Evolutionary conservation across 345 rosid genomes (phyloP).

Genomic region (Bruguiera sexangula): DNA sequence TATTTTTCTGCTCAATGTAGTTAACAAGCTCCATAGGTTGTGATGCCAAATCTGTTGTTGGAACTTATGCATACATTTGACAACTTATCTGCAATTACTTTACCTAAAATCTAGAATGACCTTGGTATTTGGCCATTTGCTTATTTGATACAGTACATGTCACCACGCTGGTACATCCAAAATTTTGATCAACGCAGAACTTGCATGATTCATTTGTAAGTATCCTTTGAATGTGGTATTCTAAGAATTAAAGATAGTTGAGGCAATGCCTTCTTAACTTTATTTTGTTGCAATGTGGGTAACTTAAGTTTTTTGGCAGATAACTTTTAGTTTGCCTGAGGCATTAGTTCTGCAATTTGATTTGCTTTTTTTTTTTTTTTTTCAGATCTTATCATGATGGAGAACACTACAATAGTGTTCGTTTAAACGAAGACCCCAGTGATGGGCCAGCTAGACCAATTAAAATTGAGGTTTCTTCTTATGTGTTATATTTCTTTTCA

Average conservation of each 20-base stretch:
- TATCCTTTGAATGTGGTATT: conserved; percentile 7
- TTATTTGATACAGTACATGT: conserved; percentile 49
- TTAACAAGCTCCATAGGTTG: background rate
- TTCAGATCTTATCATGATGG: conserved; percentile 90
- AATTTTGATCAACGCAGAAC: conserved; percentile 62
- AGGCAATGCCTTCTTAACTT: background rate
- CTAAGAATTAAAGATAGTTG: background rate
- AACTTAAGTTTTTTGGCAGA: background rate
- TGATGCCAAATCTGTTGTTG: background rate
- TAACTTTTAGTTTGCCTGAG: background rate
- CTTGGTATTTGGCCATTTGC: conserved; percentile 3
- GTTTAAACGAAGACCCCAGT: conserved; percentile 68
- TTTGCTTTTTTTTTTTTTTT: background rate
- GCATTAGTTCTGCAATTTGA: background rate
- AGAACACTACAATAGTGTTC: conserved; percentile 87
- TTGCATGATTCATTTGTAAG: conserved; percentile 89
- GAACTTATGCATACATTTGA: background rate
- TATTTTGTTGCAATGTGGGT: background rate
- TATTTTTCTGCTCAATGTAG: background rate
- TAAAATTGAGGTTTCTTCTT: conserved; percentile 57
- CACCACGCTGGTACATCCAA: conserved; percentile 88
- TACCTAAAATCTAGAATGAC: background rate
- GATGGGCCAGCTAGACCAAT: conserved; percentile 70
- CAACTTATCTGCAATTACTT: background rate
- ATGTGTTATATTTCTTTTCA: background rate